Percentiles rank a stretch among this genome's conserved stretches.
These are phyloP conservation scores for Lecanicillium sp. DNA, from an alignment of 2,329 filamentous ascomycete genomes.

Conservation along the genomic window DNA sequence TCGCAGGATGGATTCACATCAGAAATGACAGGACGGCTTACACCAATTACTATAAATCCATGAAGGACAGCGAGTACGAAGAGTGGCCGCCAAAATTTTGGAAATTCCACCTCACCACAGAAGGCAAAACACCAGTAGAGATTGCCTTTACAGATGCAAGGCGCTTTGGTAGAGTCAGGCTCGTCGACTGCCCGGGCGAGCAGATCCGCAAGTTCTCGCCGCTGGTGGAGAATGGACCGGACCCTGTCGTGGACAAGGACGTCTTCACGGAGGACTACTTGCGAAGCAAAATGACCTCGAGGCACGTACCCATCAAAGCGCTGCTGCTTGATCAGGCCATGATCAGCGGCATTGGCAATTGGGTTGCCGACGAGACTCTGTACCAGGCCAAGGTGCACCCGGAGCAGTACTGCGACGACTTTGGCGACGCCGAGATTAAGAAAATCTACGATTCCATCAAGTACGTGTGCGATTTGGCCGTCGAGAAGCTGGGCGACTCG, in stretches of 20 bases:
- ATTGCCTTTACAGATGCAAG: slow-evolving; percentile 79
- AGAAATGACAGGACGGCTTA: slow-evolving; percentile 69
- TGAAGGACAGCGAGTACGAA: slow-evolving; percentile 48
- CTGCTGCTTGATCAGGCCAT: slow-evolving; percentile 80
- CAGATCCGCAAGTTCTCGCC: slow-evolving; percentile 71
- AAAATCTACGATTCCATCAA: slow-evolving; percentile 65
- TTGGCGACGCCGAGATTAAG: slow-evolving; percentile 63
- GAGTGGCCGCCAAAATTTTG: slow-evolving; percentile 83
- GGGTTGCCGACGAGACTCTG: slow-evolving; percentile 91
- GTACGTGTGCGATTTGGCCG: slow-evolving; percentile 72
- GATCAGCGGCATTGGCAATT: slow-evolving; percentile 92
- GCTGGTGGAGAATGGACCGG: slow-evolving; percentile 85
- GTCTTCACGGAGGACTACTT: slow-evolving; percentile 72
- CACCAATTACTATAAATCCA: slow-evolving; percentile 72
- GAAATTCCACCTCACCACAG: slow-evolving; percentile 73
- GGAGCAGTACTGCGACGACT: slow-evolving; percentile 84
- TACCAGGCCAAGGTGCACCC: slow-evolving; percentile 87
- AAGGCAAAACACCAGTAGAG: slow-evolving; percentile 44
- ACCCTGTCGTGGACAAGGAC: slow-evolving; percentile 78
- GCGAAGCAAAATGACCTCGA: slow-evolving; percentile 58
- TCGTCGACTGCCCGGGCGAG: slow-evolving; percentile 72
- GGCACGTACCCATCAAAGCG: slow-evolving; percentile 83
- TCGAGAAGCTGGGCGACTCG: slow-evolving; percentile 73
- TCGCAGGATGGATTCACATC: slow-evolving; percentile 75
- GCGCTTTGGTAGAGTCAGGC: slow-evolving; percentile 68